Evolutionary conservation across 345 rosid species (phyloP), one percentile per base, ranked within the genome.

Genomic region (Rhizophora apiculata): DNA sequence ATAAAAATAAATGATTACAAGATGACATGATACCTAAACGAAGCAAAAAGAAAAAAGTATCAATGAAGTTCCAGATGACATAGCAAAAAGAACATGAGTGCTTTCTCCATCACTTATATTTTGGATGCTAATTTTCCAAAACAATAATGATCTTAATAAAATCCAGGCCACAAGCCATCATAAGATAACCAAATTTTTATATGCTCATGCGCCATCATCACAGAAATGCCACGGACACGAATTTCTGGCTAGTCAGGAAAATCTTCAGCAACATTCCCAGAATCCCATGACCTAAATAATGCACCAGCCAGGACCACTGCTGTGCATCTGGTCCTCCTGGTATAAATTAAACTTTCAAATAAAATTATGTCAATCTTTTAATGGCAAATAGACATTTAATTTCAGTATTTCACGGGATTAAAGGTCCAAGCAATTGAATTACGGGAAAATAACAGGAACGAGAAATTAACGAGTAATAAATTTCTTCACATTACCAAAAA

Each of bases 1-100:
- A 72, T 7, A 29, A 77, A 72, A 22, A 72, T 49, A 58, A 58
- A 68, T 68, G 73, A 64, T 72, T 57, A 77, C 64, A 76, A 62
- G 68, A 49, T 67, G 72, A 49, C 60, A 72, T 66, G 1, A 18
- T 46, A 29, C n/a, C 37, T 21, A 62, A 39, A 32, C 3, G n/a
- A 48, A n/a, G 21, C 39, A 26, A 8, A n/a, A n/a, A n/a, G n/a
- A n/a, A n/a, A n/a, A n/a, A 6, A n/a, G 1, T 22, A 32, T 32
- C 15, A 46, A 16, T 31, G 30, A 55, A 63, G 32, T 53, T 63
- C 56, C 68, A 68, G 5, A 30, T 21, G 71, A 7, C 22, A 60
- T 7, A 16, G 56, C 22, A 13, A 68, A 34, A 62, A 15, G 3
- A 70, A 34, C 4, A 54, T 26, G 36, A 27, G 46, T 13, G 22